phyloP scores from a whole-genome alignment of 75 land plant species.

The Cupressus sempervirens region DNA sequence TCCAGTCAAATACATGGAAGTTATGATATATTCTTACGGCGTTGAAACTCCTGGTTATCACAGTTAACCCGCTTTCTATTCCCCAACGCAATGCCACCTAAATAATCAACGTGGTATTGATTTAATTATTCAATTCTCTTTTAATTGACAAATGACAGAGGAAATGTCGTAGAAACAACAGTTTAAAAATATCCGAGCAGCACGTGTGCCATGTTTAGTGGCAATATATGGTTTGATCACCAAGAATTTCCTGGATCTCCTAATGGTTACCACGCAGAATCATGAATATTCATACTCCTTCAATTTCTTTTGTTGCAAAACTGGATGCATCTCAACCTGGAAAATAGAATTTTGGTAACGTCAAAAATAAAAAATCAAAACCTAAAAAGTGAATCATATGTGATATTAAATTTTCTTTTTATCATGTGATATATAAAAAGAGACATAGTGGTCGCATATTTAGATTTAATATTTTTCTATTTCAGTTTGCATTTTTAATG shows the following conservation, averaged over 20 bases:
- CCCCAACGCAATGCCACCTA: slow-evolving; percentile 36
- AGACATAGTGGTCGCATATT: too few species aligned
- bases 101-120: background rate
- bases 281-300: slow-evolving; percentile 36
- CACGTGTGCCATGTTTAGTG: slow-evolving; percentile 22
- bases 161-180: background rate
- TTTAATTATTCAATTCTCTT: background rate
- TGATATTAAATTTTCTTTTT: too few species aligned
- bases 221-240: slow-evolving; percentile 35
- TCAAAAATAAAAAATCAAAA: too few species aligned
- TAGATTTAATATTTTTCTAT: too few species aligned
- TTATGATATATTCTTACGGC: slow-evolving; percentile 21
- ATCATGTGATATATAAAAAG: too few species aligned
- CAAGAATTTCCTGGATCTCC: slow-evolving; percentile 25
- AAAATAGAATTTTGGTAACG: background rate
- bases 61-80: slow-evolving; percentile 24
- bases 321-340: slow-evolving; percentile 43
- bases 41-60: slow-evolving; percentile 34
- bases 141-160: background rate
- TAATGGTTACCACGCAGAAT: slow-evolving; percentile 43
- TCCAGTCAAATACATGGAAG: slow-evolving; percentile 12
- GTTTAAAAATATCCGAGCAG: slow-evolving; percentile 31
- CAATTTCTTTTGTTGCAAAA: slow-evolving; percentile 41
- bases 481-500: too few species aligned
- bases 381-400: too few species aligned